A percentile compares a stretch with the other conserved stretches of the same genome.
Evolutionary conservation across 257 asterid genomes (phyloP).

Genomic region (Capsicum rhomboideum): DNA sequence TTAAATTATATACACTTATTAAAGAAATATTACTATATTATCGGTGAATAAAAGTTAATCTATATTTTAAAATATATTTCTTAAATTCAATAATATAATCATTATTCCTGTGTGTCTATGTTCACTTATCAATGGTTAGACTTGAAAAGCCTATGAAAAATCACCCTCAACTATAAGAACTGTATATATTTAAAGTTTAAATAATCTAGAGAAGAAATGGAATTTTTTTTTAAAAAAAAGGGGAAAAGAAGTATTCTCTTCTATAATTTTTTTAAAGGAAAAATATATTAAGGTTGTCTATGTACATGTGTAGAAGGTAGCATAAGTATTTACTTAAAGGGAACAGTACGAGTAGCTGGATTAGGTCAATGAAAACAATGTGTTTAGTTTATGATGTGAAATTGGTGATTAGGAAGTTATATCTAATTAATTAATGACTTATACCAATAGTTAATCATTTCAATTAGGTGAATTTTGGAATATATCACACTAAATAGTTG

Average conservation of each 20-base stretch:
- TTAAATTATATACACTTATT: not conserved
- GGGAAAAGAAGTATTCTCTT: too few species aligned
- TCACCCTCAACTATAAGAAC: too few species aligned
- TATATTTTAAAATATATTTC: not conserved
- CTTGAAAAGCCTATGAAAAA: not conserved
- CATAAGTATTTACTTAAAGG: not conserved
- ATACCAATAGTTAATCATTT: slow-evolving; percentile 4
- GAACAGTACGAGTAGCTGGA: slow-evolving; percentile 33
- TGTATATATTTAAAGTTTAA: not conserved
- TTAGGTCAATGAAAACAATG: slow-evolving; percentile 62
- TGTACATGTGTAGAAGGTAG: not conserved
- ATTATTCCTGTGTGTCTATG: not conserved
- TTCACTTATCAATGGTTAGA: not conserved
- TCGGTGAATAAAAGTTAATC: not conserved
- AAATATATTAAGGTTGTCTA: not conserved
- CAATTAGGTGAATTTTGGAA: not conserved
- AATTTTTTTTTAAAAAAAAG: too few species aligned
- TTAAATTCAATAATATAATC: not conserved
- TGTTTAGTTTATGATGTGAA: slow-evolving; percentile 19
- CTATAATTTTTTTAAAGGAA: not conserved
- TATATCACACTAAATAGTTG: not conserved
- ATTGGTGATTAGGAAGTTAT: slow-evolving; percentile 23
- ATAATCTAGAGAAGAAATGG: not conserved
- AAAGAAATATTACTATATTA: too few species aligned
- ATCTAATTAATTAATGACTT: slow-evolving; percentile 11